Percentiles rank a stretch among this genome's conserved stretches.
Conservation (phyloP, 2,329 filamentous ascomycete genomes). For the Dryadomyces quercus-mongolicae region DNA sequence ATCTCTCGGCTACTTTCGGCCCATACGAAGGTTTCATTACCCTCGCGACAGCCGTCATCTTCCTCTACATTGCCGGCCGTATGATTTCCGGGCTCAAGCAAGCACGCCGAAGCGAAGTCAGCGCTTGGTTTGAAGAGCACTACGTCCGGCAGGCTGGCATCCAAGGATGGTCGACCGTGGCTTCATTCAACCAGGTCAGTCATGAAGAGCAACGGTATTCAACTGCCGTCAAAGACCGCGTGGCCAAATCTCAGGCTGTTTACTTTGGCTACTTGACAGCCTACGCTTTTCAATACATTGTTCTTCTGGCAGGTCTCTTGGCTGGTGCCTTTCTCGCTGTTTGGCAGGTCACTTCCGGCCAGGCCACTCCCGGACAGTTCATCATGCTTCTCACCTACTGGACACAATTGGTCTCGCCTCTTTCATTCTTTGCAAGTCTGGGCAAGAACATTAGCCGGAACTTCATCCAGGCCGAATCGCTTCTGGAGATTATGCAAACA, state of each 20-base stretch:
- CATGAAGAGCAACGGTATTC: slow-evolving; percentile 44
- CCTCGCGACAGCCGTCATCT: slow-evolving; percentile 42
- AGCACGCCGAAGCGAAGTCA: slow-evolving; percentile 36
- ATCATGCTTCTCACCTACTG: slow-evolving; percentile 63
- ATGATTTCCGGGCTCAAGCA: slow-evolving; percentile 38
- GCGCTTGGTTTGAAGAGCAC: slow-evolving; percentile 42
- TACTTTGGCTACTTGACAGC: slow-evolving; percentile 35
- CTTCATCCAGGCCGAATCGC: slow-evolving; percentile 44
- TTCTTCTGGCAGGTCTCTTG: slow-evolving; percentile 58
- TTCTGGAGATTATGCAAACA: slow-evolving; percentile 45
- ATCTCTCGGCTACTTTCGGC: slow-evolving; percentile 45
- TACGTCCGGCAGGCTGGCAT: slow-evolving; percentile 43
- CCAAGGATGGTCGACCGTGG: slow-evolving; percentile 46
- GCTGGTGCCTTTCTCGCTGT: slow-evolving; percentile 49
- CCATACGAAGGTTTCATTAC: slow-evolving; percentile 52
- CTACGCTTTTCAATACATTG: slow-evolving; percentile 44
- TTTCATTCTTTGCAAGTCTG: slow-evolving; percentile 54
- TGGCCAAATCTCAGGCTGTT: slow-evolving; percentile 24
- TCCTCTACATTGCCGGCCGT: slow-evolving; percentile 39
- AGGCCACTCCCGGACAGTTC: slow-evolving; percentile 53
- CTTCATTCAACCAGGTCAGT: slow-evolving; percentile 45
- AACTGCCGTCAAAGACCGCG: slow-evolving; percentile 31
- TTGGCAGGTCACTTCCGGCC: slow-evolving; percentile 52
- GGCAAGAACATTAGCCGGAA: slow-evolving; percentile 44
- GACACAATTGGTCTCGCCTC: slow-evolving; percentile 57